Evolutionary conservation across 192 early-diverging fungal genomes (phyloP).

Genomic region (Geranomyces michiganensis): DNA sequence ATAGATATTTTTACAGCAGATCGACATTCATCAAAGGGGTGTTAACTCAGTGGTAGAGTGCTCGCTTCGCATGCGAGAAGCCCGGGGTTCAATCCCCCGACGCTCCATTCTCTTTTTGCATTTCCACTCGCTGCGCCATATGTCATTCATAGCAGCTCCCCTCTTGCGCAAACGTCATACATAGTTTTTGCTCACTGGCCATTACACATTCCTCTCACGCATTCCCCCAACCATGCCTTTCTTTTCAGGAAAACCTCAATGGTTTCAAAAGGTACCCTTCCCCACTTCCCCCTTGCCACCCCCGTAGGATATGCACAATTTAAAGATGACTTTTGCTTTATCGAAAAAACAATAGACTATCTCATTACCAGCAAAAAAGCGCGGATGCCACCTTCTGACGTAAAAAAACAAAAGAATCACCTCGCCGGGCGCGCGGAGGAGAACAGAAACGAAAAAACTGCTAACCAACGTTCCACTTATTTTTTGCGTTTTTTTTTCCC

Average conservation of each 20-base stretch:
- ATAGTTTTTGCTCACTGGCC: no score
- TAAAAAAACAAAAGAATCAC: background rate
- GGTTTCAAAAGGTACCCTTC: constrained; percentile 23
- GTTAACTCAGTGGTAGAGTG: constrained; percentile 22
- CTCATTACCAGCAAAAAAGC: constrained; percentile 7
- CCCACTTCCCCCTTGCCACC: background rate
- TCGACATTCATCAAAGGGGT: constrained; percentile 4
- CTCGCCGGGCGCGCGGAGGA: background rate
- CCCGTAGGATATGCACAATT: no score
- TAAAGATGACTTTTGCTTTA: no score
- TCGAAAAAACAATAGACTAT: no score
- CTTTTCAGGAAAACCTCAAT: constrained; percentile 1
- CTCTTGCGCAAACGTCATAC: no score
- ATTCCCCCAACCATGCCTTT: background rate
- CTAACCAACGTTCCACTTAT: no score
- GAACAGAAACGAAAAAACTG: background rate
- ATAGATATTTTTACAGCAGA: no score
- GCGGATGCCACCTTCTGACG: constrained; percentile 25
- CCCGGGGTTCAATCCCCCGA: constrained; percentile 23
- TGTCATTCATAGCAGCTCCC: no score
- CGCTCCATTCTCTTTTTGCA: background rate
- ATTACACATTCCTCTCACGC: background rate
- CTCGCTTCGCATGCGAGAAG: constrained; percentile 18
- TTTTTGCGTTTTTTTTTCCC: no score
- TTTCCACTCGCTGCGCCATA: background rate